Evolutionary conservation across 2,329 filamentous ascomycete species (phyloP).

Genomic region (Corinectria fuckeliana): DNA sequence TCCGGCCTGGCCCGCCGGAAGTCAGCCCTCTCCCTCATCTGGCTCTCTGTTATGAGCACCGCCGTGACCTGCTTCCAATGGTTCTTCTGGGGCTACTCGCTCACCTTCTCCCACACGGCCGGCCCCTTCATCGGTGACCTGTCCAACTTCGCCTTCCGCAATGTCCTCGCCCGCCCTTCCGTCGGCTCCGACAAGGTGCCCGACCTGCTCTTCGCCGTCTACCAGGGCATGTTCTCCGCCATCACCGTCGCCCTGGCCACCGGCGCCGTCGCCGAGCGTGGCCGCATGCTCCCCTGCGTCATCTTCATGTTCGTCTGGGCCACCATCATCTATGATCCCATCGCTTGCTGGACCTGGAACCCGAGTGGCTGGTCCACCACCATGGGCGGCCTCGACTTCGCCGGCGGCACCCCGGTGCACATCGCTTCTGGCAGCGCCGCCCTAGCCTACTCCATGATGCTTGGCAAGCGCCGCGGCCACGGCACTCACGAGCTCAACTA

Average conservation of each 20-base stretch:
- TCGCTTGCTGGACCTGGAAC: conserved; percentile 97
- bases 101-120: conserved; percentile 81
- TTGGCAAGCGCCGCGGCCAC: conserved; percentile 84
- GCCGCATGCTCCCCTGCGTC: conserved; percentile 85
- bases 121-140: conserved; percentile 80
- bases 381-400: conserved; percentile 86
- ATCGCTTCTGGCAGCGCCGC: conserved; percentile 84
- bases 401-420: conserved; percentile 89
- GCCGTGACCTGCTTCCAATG: conserved; percentile 89
- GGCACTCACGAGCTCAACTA: conserved; percentile 90
- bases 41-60: conserved; percentile 86
- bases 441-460: conserved; percentile 88
- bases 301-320: conserved; percentile 95
- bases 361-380: conserved; percentile 78
- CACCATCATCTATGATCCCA: conserved; percentile 88
- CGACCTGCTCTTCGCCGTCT: conserved; percentile 84
- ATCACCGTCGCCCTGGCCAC: conserved; percentile 87
- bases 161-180: conserved; percentile 77
- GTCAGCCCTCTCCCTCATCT: conserved; percentile 87
- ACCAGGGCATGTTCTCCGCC: conserved; percentile 87
- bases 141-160: conserved; percentile 78
- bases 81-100: conserved; percentile 92
- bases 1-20: conserved; percentile 88
- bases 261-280: conserved; percentile 85
- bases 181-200: conserved; percentile 77